Conservation (phyloP, 805 yeast species). For the Ogataea chonburiensis region DNA sequence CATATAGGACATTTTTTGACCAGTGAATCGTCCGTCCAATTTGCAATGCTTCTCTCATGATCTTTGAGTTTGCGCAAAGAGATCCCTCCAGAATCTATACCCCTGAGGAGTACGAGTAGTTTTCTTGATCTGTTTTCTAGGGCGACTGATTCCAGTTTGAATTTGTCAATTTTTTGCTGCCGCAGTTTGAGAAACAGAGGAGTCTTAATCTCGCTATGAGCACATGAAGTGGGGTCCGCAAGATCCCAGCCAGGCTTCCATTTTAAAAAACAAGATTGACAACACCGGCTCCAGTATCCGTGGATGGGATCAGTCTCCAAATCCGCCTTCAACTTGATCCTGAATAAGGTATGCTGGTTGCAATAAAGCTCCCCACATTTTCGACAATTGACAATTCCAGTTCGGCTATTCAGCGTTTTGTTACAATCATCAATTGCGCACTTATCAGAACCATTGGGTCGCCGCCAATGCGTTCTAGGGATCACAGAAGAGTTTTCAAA, state of each 20-base stretch:
- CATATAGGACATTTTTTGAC: conserved; percentile 65
- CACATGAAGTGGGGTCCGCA: conserved; percentile 7
- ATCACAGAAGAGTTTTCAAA: conserved; percentile 11
- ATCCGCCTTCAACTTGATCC: conserved; percentile 47
- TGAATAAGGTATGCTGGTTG: conserved; percentile 55
- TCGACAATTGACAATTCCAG: conserved; percentile 67
- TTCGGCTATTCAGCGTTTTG: conserved; percentile 45
- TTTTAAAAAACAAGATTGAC: conserved; percentile 55
- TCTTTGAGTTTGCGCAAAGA: conserved; percentile 23
- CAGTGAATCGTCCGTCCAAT: conserved; percentile 62
- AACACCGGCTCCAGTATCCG: conserved; percentile 73
- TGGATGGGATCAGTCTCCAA: conserved; percentile 45
- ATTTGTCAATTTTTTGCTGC: conserved; percentile 42
- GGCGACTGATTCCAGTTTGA: conserved; percentile 51
- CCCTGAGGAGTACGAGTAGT: conserved; percentile 27
- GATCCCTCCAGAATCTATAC: conserved; percentile 13
- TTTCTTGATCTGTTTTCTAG: conserved; percentile 61
- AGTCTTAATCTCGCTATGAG: conserved; percentile 43
- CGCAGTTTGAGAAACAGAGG: conserved; percentile 42
- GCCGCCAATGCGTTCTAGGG: conserved; percentile 58
- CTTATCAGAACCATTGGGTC: conserved; percentile 40
- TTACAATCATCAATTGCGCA: conserved; percentile 46
- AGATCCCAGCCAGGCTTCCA: conserved; percentile 31
- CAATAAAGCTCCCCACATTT: conserved; percentile 76
- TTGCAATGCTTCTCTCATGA: conserved; percentile 48